Base-by-base conservation (phyloP, 352 stramenopile genomes). In the Globisporangium apiculatum region DNA sequence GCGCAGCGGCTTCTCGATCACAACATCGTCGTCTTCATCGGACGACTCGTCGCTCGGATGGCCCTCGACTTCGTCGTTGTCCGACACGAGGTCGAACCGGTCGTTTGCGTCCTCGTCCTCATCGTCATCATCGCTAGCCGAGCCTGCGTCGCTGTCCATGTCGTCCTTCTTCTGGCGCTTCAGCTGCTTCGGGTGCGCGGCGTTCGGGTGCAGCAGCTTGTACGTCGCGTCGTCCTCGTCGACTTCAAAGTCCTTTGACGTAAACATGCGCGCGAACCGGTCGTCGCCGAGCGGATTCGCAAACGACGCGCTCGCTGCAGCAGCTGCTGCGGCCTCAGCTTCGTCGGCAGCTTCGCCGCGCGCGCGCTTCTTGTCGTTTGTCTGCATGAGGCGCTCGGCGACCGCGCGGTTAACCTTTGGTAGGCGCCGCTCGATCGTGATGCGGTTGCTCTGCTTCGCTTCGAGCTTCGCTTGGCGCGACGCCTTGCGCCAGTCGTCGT, bases 211-310 rank as follows among this genome's bases (percentile, higher is more conserved):
- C 38, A 97, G 76, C 68, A 98, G 76, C 55, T 90, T 90, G 75
- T 98, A 99, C 68, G 98, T 91, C 38, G 98, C 91, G 58, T 89
- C 95, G 46, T 98, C 82, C 63, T 98, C 83, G 74, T 99, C 96
- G 64, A 99, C 97, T 67, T 98, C 72, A 73, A 98, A 99, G 76
- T 99, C 96, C 41, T 84, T 87, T 60, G 97, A 98, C 64, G 86
- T 90, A 71, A 99, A 99, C 73, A 99, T 91, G 47, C 77, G 80
- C 52, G 92, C 89, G 68, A 99, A 99, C 61, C 97, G 96, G 68
- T 99, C 88, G 76, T 99, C 97, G 46, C 84, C 85, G 40, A 99
- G 72, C 35, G 83, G 86, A 48, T 97, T 97, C 3, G 70, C 70
- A 60, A 86, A 79, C 40, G 40, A 77, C 35, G 64, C 62, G 24